phyloP scores from a whole-genome alignment of 768 basidiomycete species.

The Tulasnella sp. region DNA sequence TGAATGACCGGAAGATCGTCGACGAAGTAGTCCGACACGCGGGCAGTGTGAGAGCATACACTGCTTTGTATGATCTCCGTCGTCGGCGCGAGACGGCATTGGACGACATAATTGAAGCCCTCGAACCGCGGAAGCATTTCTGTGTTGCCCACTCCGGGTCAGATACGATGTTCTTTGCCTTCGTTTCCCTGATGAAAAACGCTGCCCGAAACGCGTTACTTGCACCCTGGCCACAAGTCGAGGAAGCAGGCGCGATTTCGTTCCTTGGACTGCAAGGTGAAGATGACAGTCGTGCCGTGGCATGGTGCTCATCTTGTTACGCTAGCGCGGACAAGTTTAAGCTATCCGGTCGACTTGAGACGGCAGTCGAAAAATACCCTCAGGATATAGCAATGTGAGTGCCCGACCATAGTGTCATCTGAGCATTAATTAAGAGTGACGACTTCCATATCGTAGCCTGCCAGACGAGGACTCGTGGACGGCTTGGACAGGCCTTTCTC shows the following conservation, averaged over 20 bases:
- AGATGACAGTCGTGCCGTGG: background rate
- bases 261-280: background rate
- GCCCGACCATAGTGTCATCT: background rate
- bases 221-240: background rate
- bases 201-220: background rate
- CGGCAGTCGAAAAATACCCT: background rate
- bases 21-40: background rate
- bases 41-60: background rate
- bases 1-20: background rate
- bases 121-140: background rate
- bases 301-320: slow-evolving; percentile 5
- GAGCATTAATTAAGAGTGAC: background rate
- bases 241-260: background rate
- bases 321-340: background rate
- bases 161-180: slow-evolving; percentile 12
- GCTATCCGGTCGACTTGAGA: background rate
- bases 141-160: background rate
- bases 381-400: background rate
- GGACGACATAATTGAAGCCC: slow-evolving; percentile 19
- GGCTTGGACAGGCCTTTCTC: background rate
- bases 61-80: slow-evolving; percentile 17
- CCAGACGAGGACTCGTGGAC: background rate
- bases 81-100: background rate
- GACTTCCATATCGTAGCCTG: background rate
- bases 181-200: background rate